A percentile compares a stretch with the other conserved stretches of the same genome.
Evolutionary conservation across 1,284 basidiomycete species (phyloP).

Genomic region (Heliocybe sulcata): DNA sequence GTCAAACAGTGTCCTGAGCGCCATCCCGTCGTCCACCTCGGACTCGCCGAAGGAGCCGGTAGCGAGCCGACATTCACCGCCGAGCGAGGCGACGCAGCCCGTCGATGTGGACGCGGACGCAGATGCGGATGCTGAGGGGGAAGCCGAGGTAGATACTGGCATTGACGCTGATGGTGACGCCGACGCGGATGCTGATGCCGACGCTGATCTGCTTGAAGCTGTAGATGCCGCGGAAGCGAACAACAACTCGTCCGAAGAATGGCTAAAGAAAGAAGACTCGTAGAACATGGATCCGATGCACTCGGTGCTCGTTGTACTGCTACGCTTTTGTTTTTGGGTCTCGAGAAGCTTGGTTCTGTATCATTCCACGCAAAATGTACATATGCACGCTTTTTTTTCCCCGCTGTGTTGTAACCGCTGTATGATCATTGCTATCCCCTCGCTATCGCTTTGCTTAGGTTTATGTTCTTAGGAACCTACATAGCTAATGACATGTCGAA

Average conservation of each 20-base stretch:
- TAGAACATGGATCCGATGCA: background rate
- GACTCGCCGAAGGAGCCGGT: background rate
- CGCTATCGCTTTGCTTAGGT: background rate
- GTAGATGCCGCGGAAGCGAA: constrained; percentile 1
- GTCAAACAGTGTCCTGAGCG: background rate
- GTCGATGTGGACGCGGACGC: background rate
- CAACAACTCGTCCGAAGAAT: background rate
- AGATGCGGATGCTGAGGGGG: background rate
- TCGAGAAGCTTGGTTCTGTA: background rate
- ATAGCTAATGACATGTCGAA: too few species aligned
- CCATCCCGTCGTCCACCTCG: background rate
- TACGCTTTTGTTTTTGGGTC: background rate
- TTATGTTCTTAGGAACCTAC: background rate
- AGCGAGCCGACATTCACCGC: background rate
- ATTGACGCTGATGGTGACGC: background rate
- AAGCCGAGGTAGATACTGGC: background rate
- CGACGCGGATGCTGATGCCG: background rate
- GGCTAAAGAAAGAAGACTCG: background rate
- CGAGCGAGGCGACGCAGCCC: background rate
- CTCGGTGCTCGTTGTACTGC: background rate
- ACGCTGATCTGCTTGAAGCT: constrained; percentile 1
- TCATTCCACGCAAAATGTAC: background rate
- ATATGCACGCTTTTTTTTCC: background rate
- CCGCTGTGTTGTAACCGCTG: background rate
- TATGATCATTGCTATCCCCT: background rate